Evolutionary conservation across 345 rosid genomes (phyloP).

Genomic region (Populus simonii): DNA sequence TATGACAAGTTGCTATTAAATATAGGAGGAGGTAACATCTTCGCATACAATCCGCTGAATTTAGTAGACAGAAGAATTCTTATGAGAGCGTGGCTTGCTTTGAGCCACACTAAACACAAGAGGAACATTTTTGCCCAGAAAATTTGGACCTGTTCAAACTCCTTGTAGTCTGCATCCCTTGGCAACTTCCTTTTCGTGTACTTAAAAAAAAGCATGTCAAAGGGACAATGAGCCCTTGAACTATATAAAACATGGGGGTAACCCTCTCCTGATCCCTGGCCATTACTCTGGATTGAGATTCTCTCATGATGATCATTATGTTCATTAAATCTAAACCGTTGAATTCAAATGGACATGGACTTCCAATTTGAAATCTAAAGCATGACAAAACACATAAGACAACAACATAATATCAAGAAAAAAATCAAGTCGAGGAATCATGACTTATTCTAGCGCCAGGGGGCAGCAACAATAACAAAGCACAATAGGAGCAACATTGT

Average conservation of each 20-base stretch:
- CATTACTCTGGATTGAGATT: no score
- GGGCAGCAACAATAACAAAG: not conserved
- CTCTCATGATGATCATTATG: no score
- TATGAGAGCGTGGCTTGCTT: not conserved
- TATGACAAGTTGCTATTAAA: not conserved
- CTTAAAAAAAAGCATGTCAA: no score
- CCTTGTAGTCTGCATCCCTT: no score
- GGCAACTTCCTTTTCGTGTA: no score
- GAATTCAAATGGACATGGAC: not conserved
- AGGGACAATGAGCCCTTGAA: no score
- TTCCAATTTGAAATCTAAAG: not conserved
- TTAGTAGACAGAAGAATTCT: not conserved
- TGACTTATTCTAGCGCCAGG: not conserved
- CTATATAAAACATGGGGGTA: no score
- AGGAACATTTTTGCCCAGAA: no score
- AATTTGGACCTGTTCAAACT: no score
- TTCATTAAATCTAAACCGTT: no score
- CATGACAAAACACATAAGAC: not conserved
- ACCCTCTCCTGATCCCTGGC: no score
- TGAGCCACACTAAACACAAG: not conserved
- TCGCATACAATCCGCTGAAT: not conserved
- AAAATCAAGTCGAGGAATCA: not conserved
- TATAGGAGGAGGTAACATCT: not conserved
- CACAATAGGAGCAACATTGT: not conserved
- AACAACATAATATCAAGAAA: not conserved